Percentiles rank a stretch among this genome's conserved stretches.
These are phyloP conservation scores for Pseudogymnoascus sp. DNA, from an alignment of 2,329 filamentous ascomycete genomes.

Conservation along the genomic window DNA sequence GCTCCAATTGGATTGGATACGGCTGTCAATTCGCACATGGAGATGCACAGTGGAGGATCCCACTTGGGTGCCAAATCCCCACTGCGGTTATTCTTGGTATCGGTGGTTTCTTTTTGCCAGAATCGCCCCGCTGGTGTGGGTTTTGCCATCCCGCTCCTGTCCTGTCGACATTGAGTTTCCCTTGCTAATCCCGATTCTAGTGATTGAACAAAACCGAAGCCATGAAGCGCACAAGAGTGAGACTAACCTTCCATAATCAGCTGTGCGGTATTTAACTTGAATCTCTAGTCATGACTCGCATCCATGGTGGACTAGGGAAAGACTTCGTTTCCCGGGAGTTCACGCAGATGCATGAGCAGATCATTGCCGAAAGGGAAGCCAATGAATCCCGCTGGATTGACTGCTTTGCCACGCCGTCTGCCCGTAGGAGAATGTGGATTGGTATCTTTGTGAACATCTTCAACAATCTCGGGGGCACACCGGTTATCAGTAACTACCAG, in stretches of 20 bases:
- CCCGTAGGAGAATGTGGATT: slow-evolving; percentile 9
- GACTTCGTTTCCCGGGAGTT: slow-evolving; percentile 23
- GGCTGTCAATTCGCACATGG: slow-evolving; percentile 28
- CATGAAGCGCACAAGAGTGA: slow-evolving; percentile 12
- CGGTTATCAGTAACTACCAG: slow-evolving; percentile 30
- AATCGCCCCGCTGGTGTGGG: slow-evolving; percentile 18
- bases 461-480: slow-evolving; percentile 29
- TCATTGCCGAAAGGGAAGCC: slow-evolving; percentile 11
- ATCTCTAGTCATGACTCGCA: slow-evolving; percentile 13
- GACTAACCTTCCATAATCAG: background rate
- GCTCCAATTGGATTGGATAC: slow-evolving; percentile 36
- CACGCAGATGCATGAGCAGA: slow-evolving; percentile 20
- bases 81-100: slow-evolving; percentile 15
- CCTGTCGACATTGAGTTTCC: slow-evolving; percentile 15
- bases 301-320: slow-evolving; percentile 20
- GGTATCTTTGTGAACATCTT: slow-evolving; percentile 13
- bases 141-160: slow-evolving; percentile 4
- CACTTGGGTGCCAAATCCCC: slow-evolving; percentile 30
- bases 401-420: slow-evolving; percentile 15
- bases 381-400: slow-evolving; percentile 11
- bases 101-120: slow-evolving; percentile 16
- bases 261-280: background rate
- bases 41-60: slow-evolving; percentile 30
- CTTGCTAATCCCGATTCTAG: background rate
- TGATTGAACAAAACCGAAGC: slow-evolving; percentile 12